Evolutionary conservation across 768 basidiomycete genomes (phyloP), one percentile per base, ranked within the genome.

Genomic region (Russula vinacea): DNA sequence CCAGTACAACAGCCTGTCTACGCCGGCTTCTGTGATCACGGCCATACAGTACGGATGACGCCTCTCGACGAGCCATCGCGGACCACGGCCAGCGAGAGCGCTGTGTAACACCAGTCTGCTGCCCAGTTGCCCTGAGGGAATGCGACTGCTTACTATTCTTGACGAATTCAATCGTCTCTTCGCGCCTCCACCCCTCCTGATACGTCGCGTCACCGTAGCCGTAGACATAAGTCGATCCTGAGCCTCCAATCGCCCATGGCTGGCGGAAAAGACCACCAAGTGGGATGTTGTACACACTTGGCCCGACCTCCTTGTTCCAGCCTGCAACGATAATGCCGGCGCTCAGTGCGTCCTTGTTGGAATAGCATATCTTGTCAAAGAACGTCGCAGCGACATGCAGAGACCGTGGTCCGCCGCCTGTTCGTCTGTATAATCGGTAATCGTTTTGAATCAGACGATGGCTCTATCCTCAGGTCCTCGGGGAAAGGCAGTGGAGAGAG

Each of bases 171-270:
- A 99, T 78, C 0, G 94, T 97, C 77, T 98, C 85, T 44, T 94
- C 92, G 69, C 83, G 83, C 8, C 84, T 86, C 94, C 92, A 96
- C 17, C 90, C 92, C 33, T 98, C 95, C 75, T 86, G 78, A 74
- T 90, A 99, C 32, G 94, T 98, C n/a, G 97, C 94, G 74, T 99
- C 97, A 71, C 97, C 98, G 78, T 98, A 98, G 58, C 96, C 97
- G 73, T 98, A 99, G 13, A 98, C 94, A 74, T 98, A 99, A 9
- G 94, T 94, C 42, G 94, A 97, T 9, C 97, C 97, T 56, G 94
- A 96, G 29, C 94, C 94, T 75, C 95, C 97, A 67, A 99, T 98
- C 54, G 96, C 93, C 97, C 97, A 99, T 8, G 96, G 95, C 70
- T 96, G 95, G 65, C 91, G 86, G 84, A 99, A 98, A 52, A 96